Conservation (phyloP, 345 rosid species). For the Lumnitzera littorea region DNA sequence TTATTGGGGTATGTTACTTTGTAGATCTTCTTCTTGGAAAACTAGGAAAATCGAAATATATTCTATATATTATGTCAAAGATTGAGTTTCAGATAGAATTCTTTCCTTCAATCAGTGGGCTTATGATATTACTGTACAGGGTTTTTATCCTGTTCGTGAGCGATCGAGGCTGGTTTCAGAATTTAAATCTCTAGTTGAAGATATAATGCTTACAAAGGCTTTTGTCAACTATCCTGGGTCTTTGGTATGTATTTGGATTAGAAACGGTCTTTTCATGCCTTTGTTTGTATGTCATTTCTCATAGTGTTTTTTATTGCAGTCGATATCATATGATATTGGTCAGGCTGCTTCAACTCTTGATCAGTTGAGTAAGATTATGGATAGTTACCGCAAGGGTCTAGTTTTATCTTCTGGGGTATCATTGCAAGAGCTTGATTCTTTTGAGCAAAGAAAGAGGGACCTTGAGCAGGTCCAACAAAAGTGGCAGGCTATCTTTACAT, state of each 20-base stretch:
- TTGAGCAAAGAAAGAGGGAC: conserved; percentile 45
- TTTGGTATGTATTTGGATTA: conserved; percentile 79
- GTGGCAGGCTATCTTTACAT: conserved; percentile 79
- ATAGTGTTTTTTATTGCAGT: background rate
- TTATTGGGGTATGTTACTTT: no score
- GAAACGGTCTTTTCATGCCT: conserved; percentile 44
- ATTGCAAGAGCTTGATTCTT: conserved; percentile 34
- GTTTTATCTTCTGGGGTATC: conserved; percentile 25
- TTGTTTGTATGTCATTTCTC: no score
- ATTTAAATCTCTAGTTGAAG: conserved; percentile 41
- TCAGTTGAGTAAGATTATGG: conserved; percentile 28
- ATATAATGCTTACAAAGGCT: conserved; percentile 48
- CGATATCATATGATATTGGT: conserved; percentile 52
- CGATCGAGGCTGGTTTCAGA: conserved; percentile 36
- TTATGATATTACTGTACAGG: conserved; percentile 29
- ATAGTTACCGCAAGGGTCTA: conserved; percentile 36
- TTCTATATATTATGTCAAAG: no score
- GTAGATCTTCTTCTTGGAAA: conserved; percentile 72
- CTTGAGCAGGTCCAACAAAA: conserved; percentile 51
- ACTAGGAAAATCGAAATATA: no score
- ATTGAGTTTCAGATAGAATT: background rate
- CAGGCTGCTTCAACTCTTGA: conserved; percentile 50
- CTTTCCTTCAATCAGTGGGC: background rate
- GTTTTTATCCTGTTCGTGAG: background rate
- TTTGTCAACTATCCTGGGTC: conserved; percentile 20